These are phyloP conservation scores for Fonsecaea erecta DNA, from an alignment of 2,329 filamentous ascomycete species.

Conservation along the genomic window DNA sequence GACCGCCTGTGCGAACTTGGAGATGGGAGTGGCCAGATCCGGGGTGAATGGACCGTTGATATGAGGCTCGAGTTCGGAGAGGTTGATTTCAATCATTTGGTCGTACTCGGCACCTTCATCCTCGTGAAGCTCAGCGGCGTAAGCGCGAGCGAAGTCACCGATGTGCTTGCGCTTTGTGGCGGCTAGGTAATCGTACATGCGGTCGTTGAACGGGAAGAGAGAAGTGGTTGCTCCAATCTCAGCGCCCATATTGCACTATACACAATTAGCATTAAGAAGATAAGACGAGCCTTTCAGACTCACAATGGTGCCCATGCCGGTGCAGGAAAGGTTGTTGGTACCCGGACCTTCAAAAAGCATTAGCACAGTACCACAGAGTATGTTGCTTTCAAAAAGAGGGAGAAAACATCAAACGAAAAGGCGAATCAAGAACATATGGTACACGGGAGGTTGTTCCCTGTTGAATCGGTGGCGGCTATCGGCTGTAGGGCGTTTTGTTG, in stretches of 20 bases:
- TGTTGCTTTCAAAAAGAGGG: not conserved
- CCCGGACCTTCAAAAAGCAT: slow-evolving; percentile 63
- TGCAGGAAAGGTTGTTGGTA: slow-evolving; percentile 73
- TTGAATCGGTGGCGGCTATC: not conserved
- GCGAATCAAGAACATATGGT: not conserved
- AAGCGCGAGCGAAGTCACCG: slow-evolving; percentile 83
- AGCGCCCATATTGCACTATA: slow-evolving; percentile 53
- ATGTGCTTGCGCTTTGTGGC: slow-evolving; percentile 91
- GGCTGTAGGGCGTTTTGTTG: not conserved
- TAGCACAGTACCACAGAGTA: slow-evolving; percentile 43
- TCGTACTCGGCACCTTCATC: slow-evolving; percentile 95
- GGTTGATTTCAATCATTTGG: slow-evolving; percentile 93
- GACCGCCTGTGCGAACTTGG: slow-evolving; percentile 93
- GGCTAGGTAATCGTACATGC: slow-evolving; percentile 93
- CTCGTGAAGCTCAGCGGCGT: slow-evolving; percentile 81
- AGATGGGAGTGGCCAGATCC: slow-evolving; percentile 95
- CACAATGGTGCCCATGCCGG: slow-evolving; percentile 81
- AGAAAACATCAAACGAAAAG: not conserved
- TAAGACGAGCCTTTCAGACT: not conserved
- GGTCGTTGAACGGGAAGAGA: slow-evolving; percentile 96
- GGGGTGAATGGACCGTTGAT: slow-evolving; percentile 99
- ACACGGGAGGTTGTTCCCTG: not conserved
- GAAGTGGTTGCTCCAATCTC: slow-evolving; percentile 69
- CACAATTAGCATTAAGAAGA: slow-evolving; percentile 1
- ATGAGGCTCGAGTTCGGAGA: slow-evolving; percentile 92